Conservation (phyloP, 1,284 basidiomycete genomes). For the Pascua guehoae region DNA sequence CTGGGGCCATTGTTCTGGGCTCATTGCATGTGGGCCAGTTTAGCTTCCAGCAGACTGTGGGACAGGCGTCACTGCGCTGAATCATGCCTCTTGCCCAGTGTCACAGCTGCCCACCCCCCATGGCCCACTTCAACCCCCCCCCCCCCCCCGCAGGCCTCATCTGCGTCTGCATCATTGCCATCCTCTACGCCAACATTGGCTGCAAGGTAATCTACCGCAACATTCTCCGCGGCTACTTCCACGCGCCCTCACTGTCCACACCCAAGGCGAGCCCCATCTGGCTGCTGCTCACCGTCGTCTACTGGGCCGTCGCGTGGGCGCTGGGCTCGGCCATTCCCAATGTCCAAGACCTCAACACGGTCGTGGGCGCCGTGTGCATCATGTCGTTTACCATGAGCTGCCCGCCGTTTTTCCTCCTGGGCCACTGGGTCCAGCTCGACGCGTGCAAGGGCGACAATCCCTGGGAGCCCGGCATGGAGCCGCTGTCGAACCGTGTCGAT, state of each 20-base stretch:
- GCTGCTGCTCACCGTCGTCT: conserved; percentile 26
- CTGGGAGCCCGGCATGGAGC: conserved; percentile 17
- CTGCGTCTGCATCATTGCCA: conserved; percentile 56
- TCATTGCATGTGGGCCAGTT: too few relatives aligned
- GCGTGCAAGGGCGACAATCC: conserved; percentile 9
- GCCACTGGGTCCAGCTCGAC: conserved; percentile 21
- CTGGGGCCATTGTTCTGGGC: too few relatives aligned
- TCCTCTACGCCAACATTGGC: conserved; percentile 61
- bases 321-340: conserved; percentile 62
- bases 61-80: too few relatives aligned
- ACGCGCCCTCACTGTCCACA: conserved; percentile 57
- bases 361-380: conserved; percentile 52
- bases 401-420: conserved; percentile 14
- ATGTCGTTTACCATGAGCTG: conserved; percentile 21
- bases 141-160: conserved; percentile 36
- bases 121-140: too few relatives aligned
- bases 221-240: conserved; percentile 55
- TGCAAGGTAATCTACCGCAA: conserved; percentile 22
- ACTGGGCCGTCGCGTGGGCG: conserved; percentile 54
- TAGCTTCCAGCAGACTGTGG: too few relatives aligned
- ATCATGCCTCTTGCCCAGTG: too few relatives aligned
- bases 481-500: conserved; percentile 17
- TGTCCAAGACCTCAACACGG: conserved; percentile 56
- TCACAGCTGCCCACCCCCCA: too few relatives aligned
- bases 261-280: conserved; percentile 54